phyloP scores from a whole-genome alignment of 768 basidiomycete genomes.

The Termitomyces sp. region DNA sequence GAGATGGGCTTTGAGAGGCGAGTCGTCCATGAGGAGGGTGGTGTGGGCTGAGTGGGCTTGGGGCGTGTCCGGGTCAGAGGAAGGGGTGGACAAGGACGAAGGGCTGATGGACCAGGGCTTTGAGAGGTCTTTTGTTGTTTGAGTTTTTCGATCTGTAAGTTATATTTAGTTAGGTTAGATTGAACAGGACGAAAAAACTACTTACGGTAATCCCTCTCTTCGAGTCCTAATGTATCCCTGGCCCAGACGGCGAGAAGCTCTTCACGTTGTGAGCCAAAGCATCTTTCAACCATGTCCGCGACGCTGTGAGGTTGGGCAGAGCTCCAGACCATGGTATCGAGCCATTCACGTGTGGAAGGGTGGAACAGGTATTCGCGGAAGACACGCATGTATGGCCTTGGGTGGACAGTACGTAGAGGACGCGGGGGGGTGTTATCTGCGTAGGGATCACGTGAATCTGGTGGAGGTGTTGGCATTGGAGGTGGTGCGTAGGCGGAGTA shows the following conservation, averaged over 20 bases:
- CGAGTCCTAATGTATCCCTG: constrained; percentile 70
- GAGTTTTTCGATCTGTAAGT: constrained; percentile 32
- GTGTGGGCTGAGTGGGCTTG: constrained; percentile 35
- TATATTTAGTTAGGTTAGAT: neutral
- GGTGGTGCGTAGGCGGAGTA: neutral
- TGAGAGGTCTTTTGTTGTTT: constrained; percentile 71
- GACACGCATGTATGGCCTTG: constrained; percentile 59
- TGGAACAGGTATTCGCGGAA: constrained; percentile 64
- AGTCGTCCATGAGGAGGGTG: constrained; percentile 49
- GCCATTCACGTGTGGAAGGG: constrained; percentile 51
- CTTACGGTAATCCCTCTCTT: constrained; percentile 58
- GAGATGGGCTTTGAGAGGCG: constrained; percentile 48
- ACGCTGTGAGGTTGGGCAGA: constrained; percentile 82
- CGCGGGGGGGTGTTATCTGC: constrained; percentile 5
- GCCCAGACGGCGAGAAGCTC: constrained; percentile 69
- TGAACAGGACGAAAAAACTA: constrained; percentile 6
- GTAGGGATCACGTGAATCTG: neutral
- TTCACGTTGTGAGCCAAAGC: constrained; percentile 40
- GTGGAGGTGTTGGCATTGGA: too few species aligned
- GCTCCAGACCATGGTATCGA: constrained; percentile 88
- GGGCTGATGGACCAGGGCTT: constrained; percentile 52
- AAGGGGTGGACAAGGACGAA: neutral
- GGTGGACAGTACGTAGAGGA: constrained; percentile 35
- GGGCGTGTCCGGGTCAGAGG: neutral
- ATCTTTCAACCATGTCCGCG: constrained; percentile 60